A percentile compares a stretch with the other conserved stretches of the same genome.
Conservation (phyloP, 176 grass and related monocot species). For the Paspalum notatum region DNA sequence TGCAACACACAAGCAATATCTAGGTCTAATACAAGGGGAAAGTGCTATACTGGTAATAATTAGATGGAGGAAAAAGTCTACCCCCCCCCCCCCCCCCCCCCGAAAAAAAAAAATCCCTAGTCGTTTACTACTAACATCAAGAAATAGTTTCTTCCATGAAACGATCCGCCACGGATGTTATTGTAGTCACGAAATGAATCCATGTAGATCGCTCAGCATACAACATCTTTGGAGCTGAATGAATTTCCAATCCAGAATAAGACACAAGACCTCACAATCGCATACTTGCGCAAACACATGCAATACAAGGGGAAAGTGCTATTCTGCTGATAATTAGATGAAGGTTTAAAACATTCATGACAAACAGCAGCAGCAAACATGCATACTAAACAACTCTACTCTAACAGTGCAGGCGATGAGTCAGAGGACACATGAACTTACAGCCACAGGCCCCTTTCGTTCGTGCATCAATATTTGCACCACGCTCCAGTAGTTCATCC, state of each 20-base stretch:
- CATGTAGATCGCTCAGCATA: neutral
- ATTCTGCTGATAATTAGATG: neutral
- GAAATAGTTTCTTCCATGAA: neutral
- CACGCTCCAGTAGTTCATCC: conserved; percentile 91
- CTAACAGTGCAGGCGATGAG: neutral
- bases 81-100: too few relatives aligned
- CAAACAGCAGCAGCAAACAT: neutral
- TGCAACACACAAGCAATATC: too few relatives aligned
- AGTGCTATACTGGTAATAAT: too few relatives aligned
- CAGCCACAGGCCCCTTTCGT: conserved; percentile 97
- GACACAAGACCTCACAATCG: neutral
- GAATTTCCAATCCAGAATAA: neutral
- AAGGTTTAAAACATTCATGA: neutral
- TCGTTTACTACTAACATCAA: too few relatives aligned
- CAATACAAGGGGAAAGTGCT: neutral
- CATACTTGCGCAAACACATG: neutral
- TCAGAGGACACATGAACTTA: conserved; percentile 51
- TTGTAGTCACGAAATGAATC: neutral
- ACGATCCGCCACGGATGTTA: neutral
- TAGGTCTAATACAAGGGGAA: too few relatives aligned
- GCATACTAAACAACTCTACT: neutral
- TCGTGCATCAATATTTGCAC: conserved; percentile 94
- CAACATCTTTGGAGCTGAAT: neutral
- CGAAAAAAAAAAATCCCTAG: too few relatives aligned
- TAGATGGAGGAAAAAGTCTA: too few relatives aligned